Percentiles rank a stretch among this genome's conserved stretches.
phyloP scores from a whole-genome alignment of 805 yeast species.

The Pichia membranifaciens region DNA sequence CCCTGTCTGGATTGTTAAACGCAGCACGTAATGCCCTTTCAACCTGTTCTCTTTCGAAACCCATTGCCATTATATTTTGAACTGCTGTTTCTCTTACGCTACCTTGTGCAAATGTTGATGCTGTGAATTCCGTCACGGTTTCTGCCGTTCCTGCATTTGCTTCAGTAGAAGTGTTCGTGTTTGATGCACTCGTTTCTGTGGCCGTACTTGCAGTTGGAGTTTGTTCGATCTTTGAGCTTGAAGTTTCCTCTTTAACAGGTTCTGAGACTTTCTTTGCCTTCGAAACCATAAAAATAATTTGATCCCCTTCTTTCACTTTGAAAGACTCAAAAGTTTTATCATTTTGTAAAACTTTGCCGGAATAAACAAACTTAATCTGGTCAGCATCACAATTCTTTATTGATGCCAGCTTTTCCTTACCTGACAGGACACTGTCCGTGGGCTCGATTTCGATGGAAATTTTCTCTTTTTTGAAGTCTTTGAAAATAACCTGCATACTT shows the following conservation, averaged over 20 bases:
- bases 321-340: conserved; percentile 65
- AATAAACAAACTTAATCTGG: conserved; percentile 84
- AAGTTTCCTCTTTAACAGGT: conserved; percentile 19
- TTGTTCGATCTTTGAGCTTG: background rate
- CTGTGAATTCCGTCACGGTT: conserved; percentile 26
- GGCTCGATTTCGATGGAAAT: conserved; percentile 73
- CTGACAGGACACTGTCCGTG: conserved; percentile 57
- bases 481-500: conserved; percentile 73
- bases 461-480: conserved; percentile 89
- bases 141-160: conserved; percentile 10
- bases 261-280: conserved; percentile 38
- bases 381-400: conserved; percentile 61
- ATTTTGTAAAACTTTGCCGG: conserved; percentile 84
- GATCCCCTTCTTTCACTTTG: conserved; percentile 79
- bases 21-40: conserved; percentile 92
- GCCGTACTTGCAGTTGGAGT: conserved; percentile 23
- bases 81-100: conserved; percentile 72
- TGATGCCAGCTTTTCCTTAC: conserved; percentile 67
- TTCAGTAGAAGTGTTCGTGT: conserved; percentile 2
- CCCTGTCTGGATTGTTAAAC: conserved; percentile 95
- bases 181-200: conserved; percentile 13
- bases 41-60: conserved; percentile 81
- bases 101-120: conserved; percentile 71
- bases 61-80: conserved; percentile 88
- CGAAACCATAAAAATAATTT: conserved; percentile 87